Evolutionary conservation across 2,329 filamentous ascomycete species (phyloP), one percentile per base, ranked within the genome.

Genomic region (Herpotrichia juniperi): DNA sequence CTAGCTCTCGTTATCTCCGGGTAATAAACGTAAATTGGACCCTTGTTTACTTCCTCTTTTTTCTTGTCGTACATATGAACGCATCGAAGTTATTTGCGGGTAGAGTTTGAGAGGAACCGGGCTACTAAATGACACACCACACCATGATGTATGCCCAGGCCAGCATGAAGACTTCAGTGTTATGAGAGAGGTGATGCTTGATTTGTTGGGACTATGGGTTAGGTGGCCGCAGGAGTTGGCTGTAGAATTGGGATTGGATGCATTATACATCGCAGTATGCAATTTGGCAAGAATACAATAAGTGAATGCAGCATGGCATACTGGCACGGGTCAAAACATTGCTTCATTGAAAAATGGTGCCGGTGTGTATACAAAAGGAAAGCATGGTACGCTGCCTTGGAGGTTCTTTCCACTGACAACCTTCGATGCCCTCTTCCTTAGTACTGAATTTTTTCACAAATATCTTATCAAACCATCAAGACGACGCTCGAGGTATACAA

Each of bases 41-140:
- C 30, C 47, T 21, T 46, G 31, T 40, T 30, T 46, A 43, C 26
- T 42, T 51, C 35, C 10, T 34, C 14, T 42, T 34, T 22, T 19
- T 21, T 37, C 16, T 14, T 6, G 9, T 37, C 8, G 10, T 37
- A 14, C 12, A 37, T 19, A 37, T 37, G 34, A 37, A 14, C 1
- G 14, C 21, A 26, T 22, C 14, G 17, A 42, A 32, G 9, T 16
- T 46, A 34, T 47, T 48, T 46, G 22, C 32, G n/a, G n/a, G 34
- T 8, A 37, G 31, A 4, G 19, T 37, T 26, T 40, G 42, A 39
- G 21, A 45, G 19, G n/a, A 28, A n/a, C 42, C 35, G 49, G 28
- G 34, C 4, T 52, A 43, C 42, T 37, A 50, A 17, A 51, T 56
- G 31, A 44, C 16, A 14, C 10, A 42, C 48, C 48, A 50, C 48